Base-by-base conservation (phyloP, 2,329 filamentous ascomycete genomes). In the Epichloe sp. region DNA sequence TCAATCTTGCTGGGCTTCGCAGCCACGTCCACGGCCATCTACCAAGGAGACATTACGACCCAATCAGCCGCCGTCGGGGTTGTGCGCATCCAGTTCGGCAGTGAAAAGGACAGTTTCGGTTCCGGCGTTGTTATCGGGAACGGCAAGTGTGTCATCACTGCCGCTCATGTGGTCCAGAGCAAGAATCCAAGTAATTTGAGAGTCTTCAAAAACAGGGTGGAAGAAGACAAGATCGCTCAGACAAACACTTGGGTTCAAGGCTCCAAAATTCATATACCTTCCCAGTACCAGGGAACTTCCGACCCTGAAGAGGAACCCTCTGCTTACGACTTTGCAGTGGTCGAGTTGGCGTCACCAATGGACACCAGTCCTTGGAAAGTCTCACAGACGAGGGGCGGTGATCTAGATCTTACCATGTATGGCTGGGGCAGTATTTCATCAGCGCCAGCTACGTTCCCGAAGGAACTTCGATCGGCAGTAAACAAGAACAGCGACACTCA, bases 201-300 rank as follows among this genome's bases (percentile, higher is more conserved):
- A 38, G 14, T 38, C 14, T 38, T 5, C 36, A n/a, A 6, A n/a
- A 38, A 38, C 14, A 5, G 2, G 1, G 2, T 3, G 14, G 3
- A n/a, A 38, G 2, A 1, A n/a, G 3, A 1, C 36, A 14, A n/a
- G 3, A 38, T 38, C 12, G 2, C 0, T 38, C 12, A 2, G 14
- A 38, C 36, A n/a, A 1, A 7, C 1, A 0, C 1, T 6, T 38
- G 0, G 3, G 36, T 38, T 38, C 0, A 0, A 14, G 36, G 1
- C 36, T 14, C 12, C 6, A 15, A 3, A 3, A 38, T 38, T 14
- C 2, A 38, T 38, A 12, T 38, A 14, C 36, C 2, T n/a, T 3
- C 36, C n/a, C 1, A 5, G 11, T 38, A 38, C 36, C 1, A 2
- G 3, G 14, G 36, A n/a, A n/a, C 7, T 38, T 5, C 36, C 1